Percentiles rank a stretch among this genome's conserved stretches.
phyloP scores from a whole-genome alignment of 495 filamentous ascomycete genomes.

The Massariosphaeria phaeospora region DNA sequence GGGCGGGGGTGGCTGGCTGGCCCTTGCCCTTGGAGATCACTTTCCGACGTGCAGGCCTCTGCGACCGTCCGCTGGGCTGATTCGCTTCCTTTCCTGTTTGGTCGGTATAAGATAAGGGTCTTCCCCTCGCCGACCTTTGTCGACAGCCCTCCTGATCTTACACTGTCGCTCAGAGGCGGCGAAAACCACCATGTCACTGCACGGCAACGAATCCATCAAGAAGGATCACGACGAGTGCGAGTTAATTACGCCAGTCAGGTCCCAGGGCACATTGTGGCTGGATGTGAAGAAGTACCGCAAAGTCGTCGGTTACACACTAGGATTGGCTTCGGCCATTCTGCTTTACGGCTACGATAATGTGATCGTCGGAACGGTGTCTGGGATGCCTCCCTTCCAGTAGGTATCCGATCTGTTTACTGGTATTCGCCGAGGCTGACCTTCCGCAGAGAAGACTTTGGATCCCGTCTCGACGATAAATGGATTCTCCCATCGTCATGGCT shows the following conservation, averaged over 20 bases:
- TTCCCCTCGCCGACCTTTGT: neutral
- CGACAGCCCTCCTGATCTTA: neutral
- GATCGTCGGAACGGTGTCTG: conserved; percentile 47
- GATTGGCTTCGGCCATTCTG: conserved; percentile 30
- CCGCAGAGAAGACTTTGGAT: conserved; percentile 41
- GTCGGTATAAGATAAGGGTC: too few species aligned
- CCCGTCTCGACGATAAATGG: conserved; percentile 33
- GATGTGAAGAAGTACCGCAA: conserved; percentile 24
- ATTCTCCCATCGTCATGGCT: conserved; percentile 50
- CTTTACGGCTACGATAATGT: conserved; percentile 50
- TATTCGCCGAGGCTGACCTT: conserved; percentile 2
- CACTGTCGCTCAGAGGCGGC: neutral
- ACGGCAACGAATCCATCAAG: neutral
- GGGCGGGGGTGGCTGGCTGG: neutral
- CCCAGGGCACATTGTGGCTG: conserved; percentile 24
- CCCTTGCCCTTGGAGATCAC: neutral
- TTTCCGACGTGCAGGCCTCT: neutral
- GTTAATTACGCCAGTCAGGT: too few species aligned
- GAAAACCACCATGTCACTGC: neutral
- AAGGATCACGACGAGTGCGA: neutral
- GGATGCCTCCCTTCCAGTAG: conserved; percentile 43
- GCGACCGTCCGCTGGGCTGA: neutral
- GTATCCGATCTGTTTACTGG: neutral
- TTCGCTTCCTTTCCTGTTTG: neutral
- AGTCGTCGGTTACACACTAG: conserved; percentile 11